Evolutionary conservation across 305 asterid genomes (phyloP).

Genomic region (Fraxinus latifolia): DNA sequence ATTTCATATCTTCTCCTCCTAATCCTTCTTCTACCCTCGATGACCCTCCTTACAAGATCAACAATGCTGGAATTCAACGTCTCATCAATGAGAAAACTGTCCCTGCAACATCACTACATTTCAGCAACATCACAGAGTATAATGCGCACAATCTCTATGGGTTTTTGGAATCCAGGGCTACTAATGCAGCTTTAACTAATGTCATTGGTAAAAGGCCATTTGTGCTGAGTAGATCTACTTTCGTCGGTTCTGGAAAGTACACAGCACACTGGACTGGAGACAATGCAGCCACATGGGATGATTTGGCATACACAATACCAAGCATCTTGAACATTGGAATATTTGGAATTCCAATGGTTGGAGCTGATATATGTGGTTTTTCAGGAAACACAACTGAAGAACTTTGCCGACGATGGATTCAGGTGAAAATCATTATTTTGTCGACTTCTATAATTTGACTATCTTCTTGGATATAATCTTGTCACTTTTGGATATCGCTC

Average conservation of each 20-base stretch:
- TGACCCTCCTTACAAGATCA: conserved; percentile 66
- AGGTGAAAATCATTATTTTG: conserved; percentile 41
- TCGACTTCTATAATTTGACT: not conserved
- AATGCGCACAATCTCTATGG: conserved; percentile 78
- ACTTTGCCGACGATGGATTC: conserved; percentile 90
- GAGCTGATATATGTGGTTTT: conserved; percentile 95
- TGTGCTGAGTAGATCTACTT: conserved; percentile 72
- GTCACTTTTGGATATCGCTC: not conserved
- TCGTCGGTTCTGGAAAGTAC: conserved; percentile 80
- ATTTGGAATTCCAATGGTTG: conserved; percentile 90
- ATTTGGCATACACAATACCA: conserved; percentile 68
- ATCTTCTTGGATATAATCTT: not conserved
- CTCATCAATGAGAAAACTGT: conserved; percentile 45
- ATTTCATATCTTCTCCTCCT: conserved; percentile 51
- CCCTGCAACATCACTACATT: conserved; percentile 64
- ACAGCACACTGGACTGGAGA: conserved; percentile 97
- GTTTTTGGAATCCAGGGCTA: conserved; percentile 63
- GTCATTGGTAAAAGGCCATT: conserved; percentile 71
- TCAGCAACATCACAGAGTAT: conserved; percentile 54
- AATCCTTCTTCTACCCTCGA: conserved; percentile 48
- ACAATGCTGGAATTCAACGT: conserved; percentile 39
- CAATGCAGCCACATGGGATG: conserved; percentile 84
- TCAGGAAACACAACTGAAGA: conserved; percentile 64
- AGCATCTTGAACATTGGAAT: conserved; percentile 66
- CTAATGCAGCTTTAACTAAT: conserved; percentile 49